A percentile compares a stretch with the other conserved stretches of the same genome.
Evolutionary conservation across 768 basidiomycete genomes (phyloP).

Genomic region (Tulasnella calospora): DNA sequence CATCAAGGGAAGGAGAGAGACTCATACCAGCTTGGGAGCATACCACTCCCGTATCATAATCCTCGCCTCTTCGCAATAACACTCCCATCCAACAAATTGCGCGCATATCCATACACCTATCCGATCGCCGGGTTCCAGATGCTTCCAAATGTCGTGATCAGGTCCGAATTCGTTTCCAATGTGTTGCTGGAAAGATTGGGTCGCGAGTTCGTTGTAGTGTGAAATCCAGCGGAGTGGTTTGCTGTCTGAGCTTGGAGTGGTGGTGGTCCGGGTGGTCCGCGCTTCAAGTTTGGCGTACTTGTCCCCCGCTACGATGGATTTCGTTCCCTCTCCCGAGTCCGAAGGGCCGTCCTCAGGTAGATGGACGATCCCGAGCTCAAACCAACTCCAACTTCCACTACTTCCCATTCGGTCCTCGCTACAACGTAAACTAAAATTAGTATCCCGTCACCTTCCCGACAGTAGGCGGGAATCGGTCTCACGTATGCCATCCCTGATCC

Average conservation of each 20-base stretch:
- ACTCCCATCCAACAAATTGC: conserved; percentile 8
- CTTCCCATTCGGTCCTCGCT: neutral
- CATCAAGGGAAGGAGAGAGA: neutral
- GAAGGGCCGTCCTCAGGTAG: neutral
- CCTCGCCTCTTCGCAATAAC: neutral
- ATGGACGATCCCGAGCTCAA: conserved; percentile 14
- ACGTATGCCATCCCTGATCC: conserved; percentile 24
- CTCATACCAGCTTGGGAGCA: neutral
- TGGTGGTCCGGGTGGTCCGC: neutral
- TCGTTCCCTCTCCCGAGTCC: neutral
- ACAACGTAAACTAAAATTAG: neutral
- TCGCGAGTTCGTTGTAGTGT: conserved; percentile 13
- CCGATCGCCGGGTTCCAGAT: conserved; percentile 21
- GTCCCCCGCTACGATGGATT: neutral
- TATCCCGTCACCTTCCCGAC: no score
- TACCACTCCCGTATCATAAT: neutral
- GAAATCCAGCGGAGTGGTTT: conserved; percentile 11
- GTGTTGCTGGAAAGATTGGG: neutral
- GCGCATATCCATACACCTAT: conserved; percentile 23
- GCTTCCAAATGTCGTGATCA: conserved; percentile 21
- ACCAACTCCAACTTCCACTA: conserved; percentile 22
- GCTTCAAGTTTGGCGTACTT: neutral
- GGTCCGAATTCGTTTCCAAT: conserved; percentile 2
- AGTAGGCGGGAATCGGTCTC: no score
- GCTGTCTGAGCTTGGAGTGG: neutral